A percentile compares a stretch with the other conserved stretches of the same genome.
Evolutionary conservation across 2,329 filamentous ascomycete genomes (phyloP).

Genomic region (Incumbomyces delicatus): DNA sequence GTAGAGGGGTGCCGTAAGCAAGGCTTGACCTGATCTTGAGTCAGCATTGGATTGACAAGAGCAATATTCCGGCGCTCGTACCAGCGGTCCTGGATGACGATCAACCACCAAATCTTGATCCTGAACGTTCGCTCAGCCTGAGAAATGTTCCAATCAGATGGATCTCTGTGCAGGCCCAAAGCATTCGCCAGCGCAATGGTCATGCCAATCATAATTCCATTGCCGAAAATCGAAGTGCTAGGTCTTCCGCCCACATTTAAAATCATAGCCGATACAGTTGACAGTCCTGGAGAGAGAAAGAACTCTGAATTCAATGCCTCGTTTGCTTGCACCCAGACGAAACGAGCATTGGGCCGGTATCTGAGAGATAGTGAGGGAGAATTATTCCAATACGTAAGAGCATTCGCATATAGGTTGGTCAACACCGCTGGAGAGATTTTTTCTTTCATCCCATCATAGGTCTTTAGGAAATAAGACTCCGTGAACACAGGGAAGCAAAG

Average conservation of each 20-base stretch:
- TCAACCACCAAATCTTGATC: conserved; percentile 48
- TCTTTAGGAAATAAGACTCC: conserved; percentile 41
- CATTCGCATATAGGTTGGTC: conserved; percentile 48
- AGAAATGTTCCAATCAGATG: conserved; percentile 44
- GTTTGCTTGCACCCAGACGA: too few species aligned
- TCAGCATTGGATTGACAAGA: neutral
- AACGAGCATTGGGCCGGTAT: conserved; percentile 8
- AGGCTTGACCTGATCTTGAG: conserved; percentile 37
- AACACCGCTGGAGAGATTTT: conserved; percentile 45
- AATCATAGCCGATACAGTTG: conserved; percentile 47
- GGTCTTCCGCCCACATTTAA: conserved; percentile 51
- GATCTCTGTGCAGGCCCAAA: conserved; percentile 46
- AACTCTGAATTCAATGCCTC: too few species aligned
- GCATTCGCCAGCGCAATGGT: conserved; percentile 46
- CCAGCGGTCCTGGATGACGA: conserved; percentile 48
- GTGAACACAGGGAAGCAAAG: conserved; percentile 52
- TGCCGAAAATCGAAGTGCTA: conserved; percentile 50
- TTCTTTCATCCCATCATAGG: conserved; percentile 41
- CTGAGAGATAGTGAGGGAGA: conserved; percentile 22
- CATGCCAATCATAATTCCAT: conserved; percentile 42
- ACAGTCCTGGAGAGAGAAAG: conserved; percentile 44
- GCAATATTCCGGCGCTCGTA: conserved; percentile 21
- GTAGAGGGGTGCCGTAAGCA: conserved; percentile 44
- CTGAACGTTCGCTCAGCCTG: conserved; percentile 41
- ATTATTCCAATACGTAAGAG: conserved; percentile 46